Percentiles rank a stretch among this genome's conserved stretches.
phyloP scores from a whole-genome alignment of 208 protist genomes.

The Kentomonas sorsogonicus region DNA sequence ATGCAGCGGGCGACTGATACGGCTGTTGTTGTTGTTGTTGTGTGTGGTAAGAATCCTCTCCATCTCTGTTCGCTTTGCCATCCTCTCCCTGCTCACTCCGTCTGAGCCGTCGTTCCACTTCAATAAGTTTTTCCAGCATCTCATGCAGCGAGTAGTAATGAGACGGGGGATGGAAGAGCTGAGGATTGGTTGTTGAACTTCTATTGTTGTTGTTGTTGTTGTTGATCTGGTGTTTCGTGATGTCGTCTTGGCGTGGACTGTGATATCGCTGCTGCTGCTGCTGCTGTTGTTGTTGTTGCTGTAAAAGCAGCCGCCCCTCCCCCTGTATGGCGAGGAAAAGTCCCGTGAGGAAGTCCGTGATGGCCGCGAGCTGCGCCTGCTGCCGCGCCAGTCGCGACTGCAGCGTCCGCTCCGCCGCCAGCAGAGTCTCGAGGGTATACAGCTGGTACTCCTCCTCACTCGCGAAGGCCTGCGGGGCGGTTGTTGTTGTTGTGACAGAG shows the following conservation, averaged over 20 bases:
- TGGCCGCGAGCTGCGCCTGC: neutral
- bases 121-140: no score
- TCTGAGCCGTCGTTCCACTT: no score
- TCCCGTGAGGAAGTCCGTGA: neutral
- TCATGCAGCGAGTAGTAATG: neutral
- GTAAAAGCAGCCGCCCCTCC: no score
- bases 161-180: neutral
- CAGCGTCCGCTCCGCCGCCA: neutral
- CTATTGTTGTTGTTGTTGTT: conserved; percentile 4
- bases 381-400: neutral
- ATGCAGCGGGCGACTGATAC: no score
- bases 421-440: neutral
- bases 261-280: no score
- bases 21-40: no score
- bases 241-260: no score
- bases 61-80: no score
- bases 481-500: neutral
- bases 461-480: neutral
- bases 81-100: no score
- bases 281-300: no score
- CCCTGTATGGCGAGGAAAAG: neutral
- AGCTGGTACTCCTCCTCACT: neutral
- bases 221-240: no score
- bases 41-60: no score
- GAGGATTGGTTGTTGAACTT: neutral